A percentile compares a stretch with the other conserved stretches of the same genome.
Evolutionary conservation across 768 basidiomycete species (phyloP).

Genomic region (Kwoniella europaea): DNA sequence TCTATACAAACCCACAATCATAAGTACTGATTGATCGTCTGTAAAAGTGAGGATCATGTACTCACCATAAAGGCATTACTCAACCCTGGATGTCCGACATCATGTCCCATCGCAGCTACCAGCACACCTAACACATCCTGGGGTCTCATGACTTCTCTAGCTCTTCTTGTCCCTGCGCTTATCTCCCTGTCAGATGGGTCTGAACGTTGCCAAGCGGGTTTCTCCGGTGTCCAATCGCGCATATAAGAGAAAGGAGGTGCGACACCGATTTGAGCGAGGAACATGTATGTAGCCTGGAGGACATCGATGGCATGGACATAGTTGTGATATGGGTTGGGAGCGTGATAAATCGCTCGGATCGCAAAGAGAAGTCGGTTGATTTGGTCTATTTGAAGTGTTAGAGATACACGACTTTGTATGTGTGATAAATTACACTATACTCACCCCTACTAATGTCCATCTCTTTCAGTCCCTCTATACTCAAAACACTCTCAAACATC

Average conservation of each 20-base stretch:
- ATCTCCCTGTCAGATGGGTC: slow-evolving; percentile 22
- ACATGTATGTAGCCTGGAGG: slow-evolving; percentile 86
- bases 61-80: slow-evolving; percentile 91
- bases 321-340: slow-evolving; percentile 94
- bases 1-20: slow-evolving; percentile 58
- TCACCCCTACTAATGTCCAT: slow-evolving; percentile 56
- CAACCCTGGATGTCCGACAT: slow-evolving; percentile 95
- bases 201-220: slow-evolving; percentile 48
- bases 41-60: slow-evolving; percentile 26
- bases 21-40: too few relatives aligned
- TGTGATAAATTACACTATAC: slow-evolving; percentile 18
- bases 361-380: slow-evolving; percentile 80
- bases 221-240: slow-evolving; percentile 60
- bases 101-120: slow-evolving; percentile 94
- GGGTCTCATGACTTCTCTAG: slow-evolving; percentile 60
- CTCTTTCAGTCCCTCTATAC: slow-evolving; percentile 68
- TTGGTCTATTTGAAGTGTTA: slow-evolving; percentile 63
- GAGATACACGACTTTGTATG: neutral
- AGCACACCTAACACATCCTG: slow-evolving; percentile 82
- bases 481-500: slow-evolving; percentile 82
- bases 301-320: slow-evolving; percentile 97
- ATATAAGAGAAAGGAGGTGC: slow-evolving; percentile 78
- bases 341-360: slow-evolving; percentile 87
- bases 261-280: slow-evolving; percentile 75
- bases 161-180: slow-evolving; percentile 42